phyloP scores from a whole-genome alignment of 257 asterid genomes.

The Solanum tarapatanum region DNA sequence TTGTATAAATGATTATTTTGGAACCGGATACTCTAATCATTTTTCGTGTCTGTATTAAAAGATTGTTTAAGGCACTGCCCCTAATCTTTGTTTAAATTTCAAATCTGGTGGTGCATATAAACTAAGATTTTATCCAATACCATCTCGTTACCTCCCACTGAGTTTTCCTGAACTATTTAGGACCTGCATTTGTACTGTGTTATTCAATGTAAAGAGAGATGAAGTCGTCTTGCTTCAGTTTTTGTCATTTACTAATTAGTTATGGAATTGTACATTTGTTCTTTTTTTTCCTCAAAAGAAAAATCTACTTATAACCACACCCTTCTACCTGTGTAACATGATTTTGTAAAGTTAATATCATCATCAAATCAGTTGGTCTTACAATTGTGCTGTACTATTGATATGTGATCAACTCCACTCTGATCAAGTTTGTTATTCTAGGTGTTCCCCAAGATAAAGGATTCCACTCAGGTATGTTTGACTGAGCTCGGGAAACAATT shows the following conservation, averaged over 20 bases:
- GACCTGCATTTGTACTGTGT: not conserved
- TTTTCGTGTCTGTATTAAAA: not conserved
- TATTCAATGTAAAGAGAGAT: not conserved
- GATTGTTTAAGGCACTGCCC: not conserved
- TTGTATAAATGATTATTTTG: not conserved
- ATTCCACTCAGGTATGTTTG: slow-evolving; percentile 58
- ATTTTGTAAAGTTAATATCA: not conserved
- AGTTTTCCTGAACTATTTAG: not conserved
- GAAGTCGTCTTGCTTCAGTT: not conserved
- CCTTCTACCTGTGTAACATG: not conserved
- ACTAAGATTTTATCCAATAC: not conserved
- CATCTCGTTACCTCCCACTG: not conserved
- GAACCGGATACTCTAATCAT: not conserved
- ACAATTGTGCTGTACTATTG: not conserved
- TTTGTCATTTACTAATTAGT: not conserved
- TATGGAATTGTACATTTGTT: not conserved
- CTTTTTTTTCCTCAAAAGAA: not conserved
- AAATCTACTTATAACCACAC: not conserved
- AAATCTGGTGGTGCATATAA: not conserved
- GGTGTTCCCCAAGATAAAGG: slow-evolving; percentile 85
- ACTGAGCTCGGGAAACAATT: slow-evolving; percentile 1
- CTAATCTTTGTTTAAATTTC: not conserved
- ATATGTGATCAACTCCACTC: not conserved
- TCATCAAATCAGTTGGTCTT: not conserved
- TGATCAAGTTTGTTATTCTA: slow-evolving; percentile 25